Base-by-base conservation (phyloP, 352 stramenopile species). In the Globisporangium camurandrum region DNA sequence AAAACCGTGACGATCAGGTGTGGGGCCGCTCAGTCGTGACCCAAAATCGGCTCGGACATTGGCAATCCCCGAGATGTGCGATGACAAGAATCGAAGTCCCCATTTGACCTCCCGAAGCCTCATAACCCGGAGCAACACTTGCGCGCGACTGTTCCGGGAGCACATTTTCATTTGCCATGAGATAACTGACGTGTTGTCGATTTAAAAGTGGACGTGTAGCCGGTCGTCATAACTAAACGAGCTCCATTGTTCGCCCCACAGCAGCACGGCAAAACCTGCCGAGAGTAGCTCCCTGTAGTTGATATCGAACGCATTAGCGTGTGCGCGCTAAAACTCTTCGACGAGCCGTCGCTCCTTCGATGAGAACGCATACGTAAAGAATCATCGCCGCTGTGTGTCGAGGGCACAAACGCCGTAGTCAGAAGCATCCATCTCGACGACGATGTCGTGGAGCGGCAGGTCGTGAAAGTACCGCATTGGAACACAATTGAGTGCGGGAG, bases 261-360 rank as follows among this genome's bases (percentile, higher is more conserved):
- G 12, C 28, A 34, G 31, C 23, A 45, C 47, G 20, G 47, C 47
- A 44, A 53, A 23, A 22, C 23, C 33, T 8, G 26, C 19, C 11
- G 23, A 46, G 28, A 46, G 11, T 27, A 53, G 33, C n/a, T 53
- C 47, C 2, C 47, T 27, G 28, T 46, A 44, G 47, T 53, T 53
- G 19, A 53, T 52, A 20, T 45, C 46, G 46, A 53, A 46, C 5
- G 22, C 47, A 10, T 46, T 52, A 17, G 19, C 26, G 39, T 23
- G 10, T 2, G n/a, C 17, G 19, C 10, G 1, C 24, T 45, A 27
- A 20, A 45, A 26, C n/a, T 1, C 39, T 5, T n/a, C 2, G 12
- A 46, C 5, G 40, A 30, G 40, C 11, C 6, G 8, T n/a, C 40
- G 16, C 28, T 46, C 20, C 40, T 19, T 2, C 12, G 19, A 11